A percentile compares a stretch with the other conserved stretches of the same genome.
These are phyloP conservation scores for Cyberlindnera samutprakarnensis DNA, from an alignment of 805 yeast species.

Conservation along the genomic window DNA sequence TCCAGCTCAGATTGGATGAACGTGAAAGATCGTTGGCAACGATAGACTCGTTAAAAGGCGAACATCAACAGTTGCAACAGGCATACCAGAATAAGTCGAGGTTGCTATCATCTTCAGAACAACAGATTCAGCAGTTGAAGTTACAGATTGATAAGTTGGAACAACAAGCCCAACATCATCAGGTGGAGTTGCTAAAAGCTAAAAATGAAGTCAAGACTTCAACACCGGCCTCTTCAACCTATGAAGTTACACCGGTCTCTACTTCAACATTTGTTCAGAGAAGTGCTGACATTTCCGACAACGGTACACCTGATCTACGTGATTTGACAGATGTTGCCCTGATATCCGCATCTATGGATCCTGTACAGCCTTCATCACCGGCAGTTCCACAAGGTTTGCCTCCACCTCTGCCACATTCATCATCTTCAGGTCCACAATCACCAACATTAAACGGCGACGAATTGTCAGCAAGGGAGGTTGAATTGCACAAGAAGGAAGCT, in stretches of 20 bases:
- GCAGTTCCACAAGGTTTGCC: background rate
- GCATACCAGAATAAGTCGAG: constrained; percentile 6
- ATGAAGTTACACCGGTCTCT: background rate
- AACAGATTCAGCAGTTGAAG: constrained; percentile 5
- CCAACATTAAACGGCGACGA: constrained; percentile 8
- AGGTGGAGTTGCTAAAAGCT: background rate
- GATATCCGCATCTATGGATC: constrained; percentile 15
- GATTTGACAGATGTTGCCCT: constrained; percentile 21
- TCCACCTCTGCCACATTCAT: constrained; percentile 1
- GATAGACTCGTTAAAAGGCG: constrained; percentile 2
- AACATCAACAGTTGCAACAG: constrained; percentile 8
- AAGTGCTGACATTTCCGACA: constrained; percentile 1
- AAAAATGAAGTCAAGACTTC: background rate
- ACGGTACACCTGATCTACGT: constrained; percentile 24
- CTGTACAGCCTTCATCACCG: constrained; percentile 9
- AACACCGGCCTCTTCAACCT: constrained; percentile 1
- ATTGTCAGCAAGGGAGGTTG: constrained; percentile 19
- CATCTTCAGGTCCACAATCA: background rate
- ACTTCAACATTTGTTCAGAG: constrained; percentile 1
- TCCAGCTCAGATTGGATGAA: constrained; percentile 5
- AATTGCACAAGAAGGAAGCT: constrained; percentile 20
- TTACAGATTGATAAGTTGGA: background rate
- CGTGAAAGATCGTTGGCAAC: background rate
- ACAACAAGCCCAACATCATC: background rate
- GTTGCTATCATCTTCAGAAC: constrained; percentile 5